Evolutionary conservation across 257 asterid genomes (phyloP).

Genomic region (Eucommia ulmoides): DNA sequence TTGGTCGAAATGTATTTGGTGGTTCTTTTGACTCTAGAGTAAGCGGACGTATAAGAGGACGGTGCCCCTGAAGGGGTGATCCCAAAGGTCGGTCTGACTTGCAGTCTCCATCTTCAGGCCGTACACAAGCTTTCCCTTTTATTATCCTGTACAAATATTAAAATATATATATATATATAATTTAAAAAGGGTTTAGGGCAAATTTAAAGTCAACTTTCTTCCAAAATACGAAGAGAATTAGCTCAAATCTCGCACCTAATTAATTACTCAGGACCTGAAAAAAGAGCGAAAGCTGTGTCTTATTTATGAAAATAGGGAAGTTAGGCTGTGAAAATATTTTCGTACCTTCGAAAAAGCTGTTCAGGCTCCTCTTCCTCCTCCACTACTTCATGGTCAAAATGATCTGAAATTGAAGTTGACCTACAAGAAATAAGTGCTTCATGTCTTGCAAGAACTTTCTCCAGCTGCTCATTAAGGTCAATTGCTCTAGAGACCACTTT

Average conservation of each 20-base stretch:
- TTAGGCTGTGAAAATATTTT: background rate
- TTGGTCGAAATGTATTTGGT: constrained; percentile 13
- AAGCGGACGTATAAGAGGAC: constrained; percentile 70
- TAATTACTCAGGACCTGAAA: background rate
- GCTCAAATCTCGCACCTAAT: background rate
- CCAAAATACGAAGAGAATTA: background rate
- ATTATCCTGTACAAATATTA: constrained; percentile 39
- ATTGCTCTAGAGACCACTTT: constrained; percentile 48
- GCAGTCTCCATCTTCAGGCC: constrained; percentile 50
- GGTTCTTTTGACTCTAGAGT: constrained; percentile 29
- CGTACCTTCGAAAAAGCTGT: constrained; percentile 72
- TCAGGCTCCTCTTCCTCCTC: constrained; percentile 85
- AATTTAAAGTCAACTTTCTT: too few relatives aligned
- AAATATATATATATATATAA: too few relatives aligned
- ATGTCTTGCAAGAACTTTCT: constrained; percentile 58
- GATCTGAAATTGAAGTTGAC: constrained; percentile 39
- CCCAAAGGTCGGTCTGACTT: constrained; percentile 36
- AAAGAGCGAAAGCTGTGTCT: background rate
- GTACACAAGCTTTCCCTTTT: constrained; percentile 85
- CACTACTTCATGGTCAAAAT: constrained; percentile 25
- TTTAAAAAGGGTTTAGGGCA: too few relatives aligned
- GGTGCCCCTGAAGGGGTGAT: constrained; percentile 43
- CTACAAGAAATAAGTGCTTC: constrained; percentile 55
- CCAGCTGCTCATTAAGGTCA: constrained; percentile 86
- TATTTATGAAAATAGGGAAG: background rate